A percentile compares a stretch with the other conserved stretches of the same genome.
phyloP scores from a whole-genome alignment of 1,284 basidiomycete genomes.

The Ganoderma sinense region DNA sequence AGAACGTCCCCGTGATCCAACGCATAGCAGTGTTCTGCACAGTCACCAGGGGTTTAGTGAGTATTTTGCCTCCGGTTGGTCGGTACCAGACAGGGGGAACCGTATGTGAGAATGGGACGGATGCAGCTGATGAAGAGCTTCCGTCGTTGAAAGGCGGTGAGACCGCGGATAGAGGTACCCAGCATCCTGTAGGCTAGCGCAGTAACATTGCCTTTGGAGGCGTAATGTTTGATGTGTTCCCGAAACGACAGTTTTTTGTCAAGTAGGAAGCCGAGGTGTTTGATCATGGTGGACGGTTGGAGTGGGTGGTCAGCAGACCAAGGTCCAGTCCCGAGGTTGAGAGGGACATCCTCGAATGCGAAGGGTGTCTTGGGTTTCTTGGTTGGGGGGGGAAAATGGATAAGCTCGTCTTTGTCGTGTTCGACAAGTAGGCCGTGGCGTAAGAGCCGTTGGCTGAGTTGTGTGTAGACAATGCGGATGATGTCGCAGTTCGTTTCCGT shows the following conservation, averaged over 20 bases:
- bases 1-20: conserved; percentile 30
- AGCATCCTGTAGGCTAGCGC: conserved; percentile 41
- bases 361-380: too few relatives aligned
- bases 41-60: conserved; percentile 4
- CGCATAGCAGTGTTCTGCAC: conserved; percentile 21
- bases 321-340: background rate
- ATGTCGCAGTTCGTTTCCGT: background rate
- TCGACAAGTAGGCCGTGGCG: background rate
- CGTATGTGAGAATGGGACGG: conserved; percentile 1
- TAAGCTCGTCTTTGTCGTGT: background rate
- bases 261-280: background rate
- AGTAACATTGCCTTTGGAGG: conserved; percentile 15
- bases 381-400: background rate
- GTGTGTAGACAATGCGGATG: background rate
- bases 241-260: background rate
- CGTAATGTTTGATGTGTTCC: background rate
- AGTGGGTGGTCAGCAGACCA: background rate
- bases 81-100: conserved; percentile 10
- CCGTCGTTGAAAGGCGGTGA: conserved; percentile 37
- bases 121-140: background rate
- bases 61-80: conserved; percentile 15
- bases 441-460: background rate
- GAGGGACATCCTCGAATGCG: too few relatives aligned
- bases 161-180: conserved; percentile 45
- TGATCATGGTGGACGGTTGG: background rate